Evolutionary conservation across 148 eudicot species (phyloP).

Genomic region (Nyssa sinensis): DNA sequence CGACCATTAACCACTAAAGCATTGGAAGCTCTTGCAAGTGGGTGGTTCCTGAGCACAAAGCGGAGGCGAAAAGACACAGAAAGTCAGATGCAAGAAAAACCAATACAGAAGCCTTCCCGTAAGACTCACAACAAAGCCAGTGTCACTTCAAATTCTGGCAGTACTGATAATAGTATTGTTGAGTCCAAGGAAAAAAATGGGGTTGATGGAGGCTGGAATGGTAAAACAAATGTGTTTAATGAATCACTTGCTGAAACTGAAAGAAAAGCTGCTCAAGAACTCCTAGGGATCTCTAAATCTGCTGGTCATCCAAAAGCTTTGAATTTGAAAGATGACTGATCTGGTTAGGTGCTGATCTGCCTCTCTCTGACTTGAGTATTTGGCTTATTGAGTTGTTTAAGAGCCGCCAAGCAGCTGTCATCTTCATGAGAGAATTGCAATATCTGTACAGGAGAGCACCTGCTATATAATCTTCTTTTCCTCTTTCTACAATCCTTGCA

Average conservation of each 20-base stretch:
- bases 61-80: constrained; percentile 28
- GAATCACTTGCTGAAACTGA: constrained; percentile 17
- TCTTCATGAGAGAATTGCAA: background rate
- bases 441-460: background rate
- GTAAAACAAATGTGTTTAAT: background rate
- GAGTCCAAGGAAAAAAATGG: constrained; percentile 7
- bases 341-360: constrained; percentile 4
- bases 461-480: background rate
- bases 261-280: constrained; percentile 17
- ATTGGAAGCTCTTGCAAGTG: constrained; percentile 46
- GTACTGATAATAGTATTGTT: background rate
- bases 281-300: constrained; percentile 20
- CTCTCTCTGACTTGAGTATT: background rate
- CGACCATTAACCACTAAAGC: constrained; percentile 50
- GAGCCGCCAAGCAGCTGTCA: background rate
- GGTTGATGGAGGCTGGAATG: constrained; percentile 17
- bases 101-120: constrained; percentile 32
- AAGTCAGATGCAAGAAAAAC: constrained; percentile 17
- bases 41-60: constrained; percentile 34
- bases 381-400: background rate
- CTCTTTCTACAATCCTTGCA: background rate
- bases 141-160: constrained; percentile 10
- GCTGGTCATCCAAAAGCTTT: constrained; percentile 7
- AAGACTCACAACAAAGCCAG: constrained; percentile 25
- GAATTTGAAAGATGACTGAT: background rate